A percentile compares a stretch with the other conserved stretches of the same genome.
Evolutionary conservation across 148 eudicot species (phyloP).

Genomic region (Vaccinium corymbosum): DNA sequence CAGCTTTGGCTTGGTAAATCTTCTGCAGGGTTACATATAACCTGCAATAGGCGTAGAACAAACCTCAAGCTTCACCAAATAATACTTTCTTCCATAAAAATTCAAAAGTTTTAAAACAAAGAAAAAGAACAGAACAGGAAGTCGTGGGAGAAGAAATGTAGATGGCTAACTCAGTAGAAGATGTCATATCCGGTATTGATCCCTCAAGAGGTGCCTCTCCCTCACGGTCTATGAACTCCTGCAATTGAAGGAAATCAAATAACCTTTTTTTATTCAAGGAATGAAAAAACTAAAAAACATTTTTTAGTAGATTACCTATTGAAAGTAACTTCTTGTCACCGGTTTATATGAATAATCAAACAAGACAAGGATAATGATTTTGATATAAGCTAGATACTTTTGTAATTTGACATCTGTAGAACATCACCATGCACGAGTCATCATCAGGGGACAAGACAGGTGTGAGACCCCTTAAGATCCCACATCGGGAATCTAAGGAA

Average conservation of each 20-base stretch:
- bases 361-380: not conserved
- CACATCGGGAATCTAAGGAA: too few species aligned
- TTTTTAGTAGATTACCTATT: not conserved
- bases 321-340: not conserved
- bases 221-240: constrained; percentile 93
- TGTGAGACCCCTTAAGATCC: too few species aligned
- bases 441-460: not conserved
- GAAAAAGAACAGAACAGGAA: not conserved
- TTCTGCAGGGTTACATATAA: constrained; percentile 85
- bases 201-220: constrained; percentile 98
- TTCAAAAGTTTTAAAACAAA: constrained; percentile 6
- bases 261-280: not conserved
- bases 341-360: not conserved
- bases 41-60: constrained; percentile 39
- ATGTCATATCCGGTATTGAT: constrained; percentile 97
- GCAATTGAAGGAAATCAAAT: constrained; percentile 19
- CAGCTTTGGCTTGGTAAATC: constrained; percentile 94
- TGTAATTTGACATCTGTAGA: constrained; percentile 8
- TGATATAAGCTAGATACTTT: not conserved
- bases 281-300: not conserved
- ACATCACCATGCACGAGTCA: not conserved
- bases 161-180: constrained; percentile 84
- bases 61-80: constrained; percentile 13
- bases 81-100: not conserved
- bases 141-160: not conserved